Conservation (phyloP, 371 early-diverging fungal genomes). For the Coemansia sp. region DNA sequence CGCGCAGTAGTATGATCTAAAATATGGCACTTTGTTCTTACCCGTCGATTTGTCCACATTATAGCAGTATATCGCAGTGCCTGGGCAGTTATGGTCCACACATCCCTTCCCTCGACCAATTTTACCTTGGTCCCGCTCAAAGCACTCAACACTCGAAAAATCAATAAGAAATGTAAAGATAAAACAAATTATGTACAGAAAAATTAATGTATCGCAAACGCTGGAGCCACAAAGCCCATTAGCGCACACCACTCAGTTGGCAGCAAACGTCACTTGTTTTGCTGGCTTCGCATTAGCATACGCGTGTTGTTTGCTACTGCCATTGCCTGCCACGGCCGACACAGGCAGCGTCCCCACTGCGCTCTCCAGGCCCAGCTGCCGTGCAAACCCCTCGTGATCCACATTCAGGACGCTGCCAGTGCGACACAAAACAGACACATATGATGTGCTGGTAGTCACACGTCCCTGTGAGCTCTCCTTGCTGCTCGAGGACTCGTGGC, state of each 20-base stretch:
- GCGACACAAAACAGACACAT: slow-evolving; percentile 21
- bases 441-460: slow-evolving; percentile 13
- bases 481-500: neutral
- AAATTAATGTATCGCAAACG: neutral
- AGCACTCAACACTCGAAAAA: neutral
- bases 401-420: neutral
- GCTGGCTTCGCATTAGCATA: slow-evolving; percentile 20
- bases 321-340: neutral
- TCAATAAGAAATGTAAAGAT: neutral
- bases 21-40: too few relatives aligned
- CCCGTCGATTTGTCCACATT: too few relatives aligned
- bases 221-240: neutral
- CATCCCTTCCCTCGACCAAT: neutral
- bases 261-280: slow-evolving; percentile 48
- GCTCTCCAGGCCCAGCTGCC: slow-evolving; percentile 2
- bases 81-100: slow-evolving; percentile 1
- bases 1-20: too few relatives aligned
- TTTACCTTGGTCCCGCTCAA: too few relatives aligned
- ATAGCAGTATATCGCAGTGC: slow-evolving; percentile 3
- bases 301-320: slow-evolving; percentile 4
- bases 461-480: neutral
- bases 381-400: neutral
- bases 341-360: slow-evolving; percentile 4
- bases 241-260: neutral
- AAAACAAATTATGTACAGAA: neutral